Evolutionary conservation across 129 eudicot species (phyloP).

Genomic region (Pulicaria dysenterica): DNA sequence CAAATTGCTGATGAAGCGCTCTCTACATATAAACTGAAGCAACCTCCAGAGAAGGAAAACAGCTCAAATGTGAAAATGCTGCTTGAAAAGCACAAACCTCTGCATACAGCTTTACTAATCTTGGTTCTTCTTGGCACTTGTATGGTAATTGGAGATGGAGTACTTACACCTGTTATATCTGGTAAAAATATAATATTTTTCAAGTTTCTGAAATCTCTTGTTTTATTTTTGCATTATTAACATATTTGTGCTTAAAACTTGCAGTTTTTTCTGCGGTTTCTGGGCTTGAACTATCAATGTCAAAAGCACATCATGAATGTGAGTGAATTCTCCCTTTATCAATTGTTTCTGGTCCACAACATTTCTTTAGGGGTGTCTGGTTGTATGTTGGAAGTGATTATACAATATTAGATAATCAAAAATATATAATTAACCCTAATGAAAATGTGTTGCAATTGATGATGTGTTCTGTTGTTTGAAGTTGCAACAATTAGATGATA

Average conservation of each 20-base stretch:
- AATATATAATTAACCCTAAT: too few species aligned
- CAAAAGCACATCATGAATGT: conserved; percentile 80
- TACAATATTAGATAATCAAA: not conserved
- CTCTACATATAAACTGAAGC: conserved; percentile 72
- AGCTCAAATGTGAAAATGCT: conserved; percentile 52
- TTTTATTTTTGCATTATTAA: conserved; percentile 14
- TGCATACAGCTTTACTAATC: conserved; percentile 80
- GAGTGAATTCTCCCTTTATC: conserved; percentile 33
- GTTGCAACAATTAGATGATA: too few species aligned
- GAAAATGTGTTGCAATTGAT: too few species aligned
- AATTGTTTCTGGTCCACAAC: conserved; percentile 5
- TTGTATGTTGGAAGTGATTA: not conserved
- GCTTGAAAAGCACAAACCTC: conserved; percentile 69
- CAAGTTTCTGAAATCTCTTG: not conserved
- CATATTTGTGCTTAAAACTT: conserved; percentile 5
- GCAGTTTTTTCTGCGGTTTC: conserved; percentile 90
- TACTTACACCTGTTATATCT: conserved; percentile 81
- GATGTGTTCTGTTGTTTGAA: too few species aligned
- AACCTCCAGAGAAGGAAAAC: conserved; percentile 58
- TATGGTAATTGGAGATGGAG: conserved; percentile 89
- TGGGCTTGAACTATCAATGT: conserved; percentile 81
- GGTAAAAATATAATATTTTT: conserved; percentile 38
- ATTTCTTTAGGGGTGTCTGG: conserved; percentile 8
- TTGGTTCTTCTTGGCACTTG: conserved; percentile 87
- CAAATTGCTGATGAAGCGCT: conserved; percentile 73